Base-by-base conservation (phyloP, 257 asterid species). In the Parsonsia alboflavescens region DNA sequence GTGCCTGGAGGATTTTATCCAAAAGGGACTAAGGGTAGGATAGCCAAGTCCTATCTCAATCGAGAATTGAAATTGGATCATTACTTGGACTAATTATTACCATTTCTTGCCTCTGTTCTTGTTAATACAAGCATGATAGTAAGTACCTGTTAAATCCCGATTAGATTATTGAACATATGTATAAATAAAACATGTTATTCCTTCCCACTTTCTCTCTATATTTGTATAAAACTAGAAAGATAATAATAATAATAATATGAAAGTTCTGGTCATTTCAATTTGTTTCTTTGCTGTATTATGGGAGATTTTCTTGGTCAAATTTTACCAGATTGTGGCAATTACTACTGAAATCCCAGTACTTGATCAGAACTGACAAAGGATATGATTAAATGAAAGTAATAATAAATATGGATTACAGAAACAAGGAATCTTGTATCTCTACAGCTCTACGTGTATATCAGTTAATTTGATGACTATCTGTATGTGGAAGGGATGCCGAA, bases 1-100 rank as follows among this genome's bases (percentile, higher is more conserved):
- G 26, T 13, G 9, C 89, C 97, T 0, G 97, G 97, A 6, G 96
- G 93, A 0, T 92, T 94, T 82, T 94, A 85, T 83, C 98, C 98
- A 7, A 53, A 80, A 6, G 97, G 97, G 17, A 97, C 80, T 19
- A 68, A 76, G n/a, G 97, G 97, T 7, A 30, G 63, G 19, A 94
- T 94, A 22, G 97, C 98, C 11, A 78, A 59, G 57, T 90, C 97
- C 28, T 15, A 73, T 79, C 78, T 80, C 42, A 11, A 12, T 41
- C 57, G n/a, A 22, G 44, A 21, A 8, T 17, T n/a, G 19, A 3
- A 5, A 26, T 36, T 19, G 28, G 69, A 75, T 56, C 5, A 52
- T 21, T 2, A 6, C 41, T 8, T 50, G 45, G 58, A 30, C 26
- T 69, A 26, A 28, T 11, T 15, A 28, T 16, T n/a, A 28, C 17